Evolutionary conservation across 2,329 filamentous ascomycete genomes (phyloP).

Genomic region (Coniella lustricola): DNA sequence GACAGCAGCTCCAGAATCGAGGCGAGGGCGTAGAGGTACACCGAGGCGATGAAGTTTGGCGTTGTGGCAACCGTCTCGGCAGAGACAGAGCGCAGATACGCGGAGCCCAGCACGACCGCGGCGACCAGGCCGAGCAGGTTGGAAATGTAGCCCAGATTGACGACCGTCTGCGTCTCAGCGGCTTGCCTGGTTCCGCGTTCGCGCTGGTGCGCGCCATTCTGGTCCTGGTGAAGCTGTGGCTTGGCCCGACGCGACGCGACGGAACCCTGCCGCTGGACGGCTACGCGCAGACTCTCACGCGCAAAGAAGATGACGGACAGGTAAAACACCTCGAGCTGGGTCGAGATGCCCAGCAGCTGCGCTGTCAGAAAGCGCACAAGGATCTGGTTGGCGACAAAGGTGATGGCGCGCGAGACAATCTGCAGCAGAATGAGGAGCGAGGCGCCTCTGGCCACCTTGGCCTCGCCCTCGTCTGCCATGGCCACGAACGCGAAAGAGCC

Average conservation of each 20-base stretch:
- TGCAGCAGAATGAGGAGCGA: conserved; percentile 84
- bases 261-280: conserved; percentile 69
- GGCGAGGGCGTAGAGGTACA: conserved; percentile 50
- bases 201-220: conserved; percentile 18
- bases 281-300: conserved; percentile 83
- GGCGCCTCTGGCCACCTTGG: conserved; percentile 55
- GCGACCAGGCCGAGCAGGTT: conserved; percentile 7
- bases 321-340: conserved; percentile 88
- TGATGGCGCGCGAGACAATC: conserved; percentile 76
- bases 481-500: too few species aligned
- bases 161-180: conserved; percentile 61
- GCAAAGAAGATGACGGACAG: conserved; percentile 93
- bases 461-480: conserved; percentile 19
- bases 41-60: conserved; percentile 52
- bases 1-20: conserved; percentile 68
- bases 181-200: conserved; percentile 20
- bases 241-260: conserved; percentile 16
- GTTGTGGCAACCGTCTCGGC: conserved; percentile 45
- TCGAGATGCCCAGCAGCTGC: conserved; percentile 72
- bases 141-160: conserved; percentile 48
- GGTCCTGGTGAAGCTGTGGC: background rate
- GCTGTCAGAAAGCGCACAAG: conserved; percentile 85
- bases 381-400: conserved; percentile 87
- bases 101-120: conserved; percentile 52
- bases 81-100: conserved; percentile 55